phyloP scores from a whole-genome alignment of 352 stramenopile genomes.

The Pythium guiyangense region DNA sequence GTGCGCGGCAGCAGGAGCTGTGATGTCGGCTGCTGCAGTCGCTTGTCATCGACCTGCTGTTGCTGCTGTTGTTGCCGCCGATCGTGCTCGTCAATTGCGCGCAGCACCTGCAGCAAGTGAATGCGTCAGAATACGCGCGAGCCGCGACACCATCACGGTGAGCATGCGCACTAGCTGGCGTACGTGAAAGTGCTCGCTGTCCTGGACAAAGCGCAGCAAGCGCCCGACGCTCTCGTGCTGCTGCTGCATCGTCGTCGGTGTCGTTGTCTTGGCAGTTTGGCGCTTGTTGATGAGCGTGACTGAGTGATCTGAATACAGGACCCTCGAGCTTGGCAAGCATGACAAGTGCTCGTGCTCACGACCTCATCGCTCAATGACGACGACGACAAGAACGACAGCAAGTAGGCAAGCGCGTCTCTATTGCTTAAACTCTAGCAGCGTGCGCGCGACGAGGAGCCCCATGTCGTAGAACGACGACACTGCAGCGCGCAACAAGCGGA shows the following conservation, averaged over 20 bases:
- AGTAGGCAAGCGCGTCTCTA: slow-evolving; percentile 19
- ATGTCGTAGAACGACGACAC: slow-evolving; percentile 89
- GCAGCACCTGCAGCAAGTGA: slow-evolving; percentile 27
- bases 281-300: not conserved
- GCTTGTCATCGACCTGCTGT: no score
- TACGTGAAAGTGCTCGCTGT: slow-evolving; percentile 45
- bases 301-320: slow-evolving; percentile 1
- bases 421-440: slow-evolving; percentile 85
- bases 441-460: slow-evolving; percentile 62
- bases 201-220: slow-evolving; percentile 31
- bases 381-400: not conserved
- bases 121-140: not conserved
- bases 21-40: not conserved
- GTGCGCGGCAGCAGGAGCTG: slow-evolving; percentile 14
- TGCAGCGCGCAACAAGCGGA: slow-evolving; percentile 75
- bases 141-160: no score
- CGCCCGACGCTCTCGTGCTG: slow-evolving; percentile 25
- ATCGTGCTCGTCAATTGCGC: slow-evolving; percentile 23
- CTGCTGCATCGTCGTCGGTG: no score
- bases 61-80: not conserved
- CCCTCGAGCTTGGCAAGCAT: slow-evolving; percentile 3
- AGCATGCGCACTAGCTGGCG: no score
- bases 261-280: slow-evolving; percentile 1
- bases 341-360: not conserved
- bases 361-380: not conserved